Evolutionary conservation across 2,329 filamentous ascomycete genomes (phyloP).

Genomic region (Tolypocladium ovalisporum): DNA sequence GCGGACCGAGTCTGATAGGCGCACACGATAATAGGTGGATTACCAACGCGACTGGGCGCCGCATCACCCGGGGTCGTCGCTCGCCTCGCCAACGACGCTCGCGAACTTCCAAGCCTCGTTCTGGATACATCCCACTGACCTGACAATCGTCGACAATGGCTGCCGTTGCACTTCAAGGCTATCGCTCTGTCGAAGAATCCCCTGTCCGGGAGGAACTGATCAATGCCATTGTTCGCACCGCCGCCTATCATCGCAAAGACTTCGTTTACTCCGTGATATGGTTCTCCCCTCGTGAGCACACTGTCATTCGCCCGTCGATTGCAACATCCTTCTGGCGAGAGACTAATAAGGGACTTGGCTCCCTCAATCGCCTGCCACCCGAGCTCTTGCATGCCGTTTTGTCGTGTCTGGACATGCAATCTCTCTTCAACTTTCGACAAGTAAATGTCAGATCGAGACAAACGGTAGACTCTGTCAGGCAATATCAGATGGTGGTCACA

Average conservation of each 20-base stretch:
- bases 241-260: slow-evolving; percentile 18
- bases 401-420: slow-evolving; percentile 17
- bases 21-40: too few relatives aligned
- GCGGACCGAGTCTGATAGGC: too few relatives aligned
- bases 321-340: slow-evolving; percentile 13
- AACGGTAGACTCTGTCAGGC: slow-evolving; percentile 10
- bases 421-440: slow-evolving; percentile 20
- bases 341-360: slow-evolving; percentile 11
- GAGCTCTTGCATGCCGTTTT: slow-evolving; percentile 19
- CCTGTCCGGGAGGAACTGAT: too few relatives aligned
- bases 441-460: slow-evolving; percentile 12
- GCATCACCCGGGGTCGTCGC: too few relatives aligned
- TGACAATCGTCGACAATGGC: too few relatives aligned
- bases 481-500: slow-evolving; percentile 12
- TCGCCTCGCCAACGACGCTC: too few relatives aligned
- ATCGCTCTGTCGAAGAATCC: too few relatives aligned
- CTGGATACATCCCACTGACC: too few relatives aligned
- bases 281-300: slow-evolving; percentile 18
- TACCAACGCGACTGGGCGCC: too few relatives aligned
- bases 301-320: slow-evolving; percentile 14
- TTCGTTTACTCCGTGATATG: slow-evolving; percentile 16
- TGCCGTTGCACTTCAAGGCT: too few relatives aligned
- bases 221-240: slow-evolving; percentile 16
- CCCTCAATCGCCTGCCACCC: slow-evolving; percentile 17
- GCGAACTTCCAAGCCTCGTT: too few relatives aligned